These are phyloP conservation scores for Globisporangium perplexum DNA, from an alignment of 352 stramenopile species.

Conservation along the genomic window DNA sequence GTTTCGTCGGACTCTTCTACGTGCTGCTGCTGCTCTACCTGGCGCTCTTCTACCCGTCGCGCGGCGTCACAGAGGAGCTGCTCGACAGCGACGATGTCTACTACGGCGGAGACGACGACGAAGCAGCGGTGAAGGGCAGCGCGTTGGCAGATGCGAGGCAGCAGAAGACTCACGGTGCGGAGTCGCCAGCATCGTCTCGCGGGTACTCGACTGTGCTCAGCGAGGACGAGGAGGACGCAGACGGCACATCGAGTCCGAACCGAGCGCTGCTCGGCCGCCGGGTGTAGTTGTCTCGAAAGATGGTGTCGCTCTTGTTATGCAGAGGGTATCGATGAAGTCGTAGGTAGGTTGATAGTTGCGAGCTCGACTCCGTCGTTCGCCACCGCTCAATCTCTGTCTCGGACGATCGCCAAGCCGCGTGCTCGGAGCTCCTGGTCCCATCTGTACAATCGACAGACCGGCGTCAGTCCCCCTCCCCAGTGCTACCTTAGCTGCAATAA, in stretches of 20 bases:
- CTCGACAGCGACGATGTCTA: background rate
- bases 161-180: background rate
- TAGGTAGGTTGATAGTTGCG: background rate
- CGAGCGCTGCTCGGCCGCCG: background rate
- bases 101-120: background rate
- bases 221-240: background rate
- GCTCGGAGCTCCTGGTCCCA: constrained; percentile 70
- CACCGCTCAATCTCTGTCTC: constrained; percentile 63
- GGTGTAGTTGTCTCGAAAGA: background rate
- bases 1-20: constrained; percentile 24
- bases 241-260: background rate
- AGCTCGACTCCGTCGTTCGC: no score
- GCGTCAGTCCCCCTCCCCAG: no score
- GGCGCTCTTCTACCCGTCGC: constrained; percentile 37
- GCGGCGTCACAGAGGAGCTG: background rate
- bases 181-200: background rate
- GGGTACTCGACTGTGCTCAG: background rate
- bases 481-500: no score
- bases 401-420: constrained; percentile 62
- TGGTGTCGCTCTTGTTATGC: background rate
- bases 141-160: background rate
- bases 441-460: constrained; percentile 10
- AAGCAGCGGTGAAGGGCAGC: background rate
- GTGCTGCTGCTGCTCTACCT: constrained; percentile 45
- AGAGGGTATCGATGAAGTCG: background rate